These are phyloP conservation scores for Alectoria sarmentosa DNA, from an alignment of 495 filamentous ascomycete genomes.

Conservation along the genomic window DNA sequence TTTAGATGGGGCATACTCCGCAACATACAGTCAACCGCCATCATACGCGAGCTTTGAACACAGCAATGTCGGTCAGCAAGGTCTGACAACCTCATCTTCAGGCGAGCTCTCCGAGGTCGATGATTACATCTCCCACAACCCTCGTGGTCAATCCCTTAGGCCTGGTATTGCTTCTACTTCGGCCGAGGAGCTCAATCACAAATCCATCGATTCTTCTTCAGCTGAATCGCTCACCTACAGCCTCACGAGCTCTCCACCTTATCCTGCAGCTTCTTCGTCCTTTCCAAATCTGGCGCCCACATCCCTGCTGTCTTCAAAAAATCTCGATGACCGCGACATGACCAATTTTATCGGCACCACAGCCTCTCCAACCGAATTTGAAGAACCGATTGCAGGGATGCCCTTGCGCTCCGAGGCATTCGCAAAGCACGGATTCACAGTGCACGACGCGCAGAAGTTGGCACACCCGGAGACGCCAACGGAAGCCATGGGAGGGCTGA, in stretches of 20 bases:
- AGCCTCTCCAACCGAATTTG: slow-evolving; percentile 26
- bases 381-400: slow-evolving; percentile 16
- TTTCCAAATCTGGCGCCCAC: slow-evolving; percentile 47
- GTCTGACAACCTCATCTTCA: slow-evolving; percentile 60
- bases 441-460: slow-evolving; percentile 27
- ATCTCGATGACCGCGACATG: slow-evolving; percentile 54
- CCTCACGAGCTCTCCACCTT: slow-evolving; percentile 35
- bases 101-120: slow-evolving; percentile 71
- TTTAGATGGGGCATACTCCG: slow-evolving; percentile 44
- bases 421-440: slow-evolving; percentile 24
- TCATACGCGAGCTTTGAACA: slow-evolving; percentile 65
- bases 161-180: slow-evolving; percentile 16
- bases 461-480: slow-evolving; percentile 25
- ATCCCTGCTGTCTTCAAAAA: slow-evolving; percentile 44
- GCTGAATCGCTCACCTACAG: slow-evolving; percentile 3
- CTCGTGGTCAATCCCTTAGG: slow-evolving; percentile 10
- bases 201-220: slow-evolving; percentile 38
- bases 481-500: slow-evolving; percentile 21
- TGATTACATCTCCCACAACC: slow-evolving; percentile 44
- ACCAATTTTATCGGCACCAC: slow-evolving; percentile 45
- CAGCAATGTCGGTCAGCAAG: slow-evolving; percentile 44
- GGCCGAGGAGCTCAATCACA: slow-evolving; percentile 17
- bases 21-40: slow-evolving; percentile 62
- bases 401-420: slow-evolving; percentile 23
- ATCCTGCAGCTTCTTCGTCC: slow-evolving; percentile 40